Evolutionary conservation across 179 eudicot genomes (phyloP), one percentile per base, ranked within the genome.

Genomic region (Silene coronaria): DNA sequence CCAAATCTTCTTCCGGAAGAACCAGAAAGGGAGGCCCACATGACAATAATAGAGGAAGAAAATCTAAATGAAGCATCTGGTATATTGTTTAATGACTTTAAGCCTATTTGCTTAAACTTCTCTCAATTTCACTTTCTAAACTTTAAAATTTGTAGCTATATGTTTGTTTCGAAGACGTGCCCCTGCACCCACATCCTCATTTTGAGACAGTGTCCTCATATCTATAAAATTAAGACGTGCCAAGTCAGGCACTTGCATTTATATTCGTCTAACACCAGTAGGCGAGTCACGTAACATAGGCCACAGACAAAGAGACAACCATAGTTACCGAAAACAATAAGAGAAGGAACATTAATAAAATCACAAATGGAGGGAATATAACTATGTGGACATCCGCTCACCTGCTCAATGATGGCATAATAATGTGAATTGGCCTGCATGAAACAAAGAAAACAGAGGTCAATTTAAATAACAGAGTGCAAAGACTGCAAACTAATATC

Each of bases 361-460:
- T 10, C 32, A 23, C 30, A 73, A 55, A 28, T 0, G 17, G 48
- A 32, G 38, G 58, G 22, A 73, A 51, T 34, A 71, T 60, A 64
- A 12, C 22, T 6, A 69, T 22, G 57, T 5, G 48, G 12, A 73
- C 46, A 71, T 13, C 34, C 17, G 53, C 59, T 77, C 82, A 96
- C 99, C 97, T 92, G 99, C 81, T 93, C 97, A 66, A 95, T 87
- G 75, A 96, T 89, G 71, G 99, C 97, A 88, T 86, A 96, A 82
- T 82, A 96, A 85, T 96, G 99, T 71, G 99, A 91, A 88, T 96
- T 96, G 30, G 99, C 99, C 99, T 96, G 97, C 88, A 89, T 75
- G 23, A 22, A 48, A 48, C 53, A 58, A 73, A 46, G 26, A 63
- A 76, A 80, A 42, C 22, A 69, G 32, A 46, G 19, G 61, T 72